Conservation (phyloP, 495 filamentous ascomycete species). For the Elasticomyces elasticus region DNA sequence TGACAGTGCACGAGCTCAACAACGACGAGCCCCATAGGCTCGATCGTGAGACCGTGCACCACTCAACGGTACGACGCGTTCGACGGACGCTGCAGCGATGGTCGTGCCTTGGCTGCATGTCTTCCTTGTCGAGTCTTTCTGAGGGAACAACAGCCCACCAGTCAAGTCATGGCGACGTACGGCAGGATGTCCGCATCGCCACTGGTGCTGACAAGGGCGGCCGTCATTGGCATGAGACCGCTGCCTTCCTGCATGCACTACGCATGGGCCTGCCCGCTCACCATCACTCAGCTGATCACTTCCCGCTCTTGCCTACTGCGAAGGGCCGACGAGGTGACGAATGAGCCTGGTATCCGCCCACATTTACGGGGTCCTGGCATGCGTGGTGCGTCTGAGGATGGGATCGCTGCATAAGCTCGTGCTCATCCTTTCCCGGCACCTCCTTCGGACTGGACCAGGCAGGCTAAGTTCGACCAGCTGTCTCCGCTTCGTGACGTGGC, state of each 20-base stretch:
- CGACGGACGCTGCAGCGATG: neutral
- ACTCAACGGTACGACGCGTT: neutral
- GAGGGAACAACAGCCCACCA: conserved; percentile 2
- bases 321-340: conserved; percentile 6
- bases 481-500: conserved; percentile 24
- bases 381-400: neutral
- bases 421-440: neutral
- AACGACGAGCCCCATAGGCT: neutral
- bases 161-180: conserved; percentile 10
- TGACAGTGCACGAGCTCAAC: neutral
- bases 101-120: neutral
- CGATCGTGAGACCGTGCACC: neutral
- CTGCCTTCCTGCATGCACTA: conserved; percentile 12
- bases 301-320: conserved; percentile 18
- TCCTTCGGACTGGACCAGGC: conserved; percentile 1
- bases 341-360: neutral
- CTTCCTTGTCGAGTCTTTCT: neutral
- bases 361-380: conserved; percentile 6
- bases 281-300: conserved; percentile 19
- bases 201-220: neutral
- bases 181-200: neutral
- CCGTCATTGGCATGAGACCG: conserved; percentile 9
- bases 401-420: conserved; percentile 2
- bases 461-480: conserved; percentile 17
- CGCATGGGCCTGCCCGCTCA: conserved; percentile 1